Evolutionary conservation across 805 yeast genomes (phyloP), one percentile per base, ranked within the genome.

Genomic region (Candida saitoana): DNA sequence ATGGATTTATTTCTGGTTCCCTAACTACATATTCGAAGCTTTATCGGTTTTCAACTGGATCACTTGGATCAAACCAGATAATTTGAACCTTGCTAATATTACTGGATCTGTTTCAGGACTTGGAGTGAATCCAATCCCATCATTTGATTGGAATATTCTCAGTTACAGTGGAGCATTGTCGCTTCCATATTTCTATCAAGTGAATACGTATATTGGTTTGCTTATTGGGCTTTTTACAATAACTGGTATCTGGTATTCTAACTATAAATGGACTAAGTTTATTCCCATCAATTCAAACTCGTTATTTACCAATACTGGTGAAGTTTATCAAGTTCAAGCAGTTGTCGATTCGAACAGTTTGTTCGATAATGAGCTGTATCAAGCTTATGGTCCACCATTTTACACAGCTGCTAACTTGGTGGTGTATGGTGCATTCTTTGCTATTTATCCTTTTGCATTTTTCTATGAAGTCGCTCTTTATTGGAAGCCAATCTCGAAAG

Each of bases 1-100:
- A 38, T 73, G 73, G 47, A 8, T 63, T 15, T 73, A 67, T 53
- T 68, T 62, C 51, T 74, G 78, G 78, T 15, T 74, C 9, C 78
- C 79, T 34, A 55, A 66, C 43, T 73, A 68, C 45, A 34, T 72
- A 3, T 70, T 73, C 50, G 41, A 50, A 8, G 74, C 74, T 2
- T 51, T 74, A 7, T 69, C 73, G 7, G 51, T 60, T 3, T 73
- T 73, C 58, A 69, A 71, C 51, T 80, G 85, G 86, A 66, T 76
- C 50, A 69, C 74, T 3, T 80, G 84, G 83, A 78, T 78, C 33
- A 59, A 62, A 3, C 83, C 82, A 18, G 42, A 68, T 36, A 77
- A 76, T 52, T 64, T 71, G 47, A 69, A 72, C 49, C 56, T 79
- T 39, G 76, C 77, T n/a, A 55, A 60, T 6, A 56, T 79, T 15